A percentile compares a stretch with the other conserved stretches of the same genome.
These are phyloP conservation scores for Firmiana major DNA, from an alignment of 345 rosid genomes.

Conservation along the genomic window DNA sequence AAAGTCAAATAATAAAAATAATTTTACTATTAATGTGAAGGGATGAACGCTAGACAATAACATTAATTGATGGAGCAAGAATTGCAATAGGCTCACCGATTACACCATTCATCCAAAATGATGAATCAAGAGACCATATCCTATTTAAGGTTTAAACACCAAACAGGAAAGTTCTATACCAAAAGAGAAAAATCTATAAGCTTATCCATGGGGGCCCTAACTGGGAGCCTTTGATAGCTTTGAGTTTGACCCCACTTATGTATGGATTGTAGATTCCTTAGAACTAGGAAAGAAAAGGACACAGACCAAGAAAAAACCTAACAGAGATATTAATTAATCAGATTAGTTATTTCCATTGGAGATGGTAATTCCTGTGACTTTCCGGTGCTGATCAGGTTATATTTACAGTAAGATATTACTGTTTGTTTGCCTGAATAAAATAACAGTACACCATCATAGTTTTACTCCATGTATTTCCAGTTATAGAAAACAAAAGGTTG, in stretches of 20 bases:
- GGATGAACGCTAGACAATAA: neutral
- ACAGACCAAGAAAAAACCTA: neutral
- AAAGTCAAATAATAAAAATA: no score
- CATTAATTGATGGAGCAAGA: neutral
- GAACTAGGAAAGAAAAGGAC: slow-evolving; percentile 14
- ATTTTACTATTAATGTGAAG: no score
- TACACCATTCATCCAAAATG: neutral
- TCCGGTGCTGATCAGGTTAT: no score
- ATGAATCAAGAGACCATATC: neutral
- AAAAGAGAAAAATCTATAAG: no score
- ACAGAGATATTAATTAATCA: neutral
- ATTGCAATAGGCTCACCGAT: neutral
- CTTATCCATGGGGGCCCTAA: neutral
- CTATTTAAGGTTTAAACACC: neutral
- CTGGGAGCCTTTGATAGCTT: neutral
- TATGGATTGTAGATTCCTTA: slow-evolving; percentile 19
- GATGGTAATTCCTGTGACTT: no score
- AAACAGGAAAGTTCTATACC: neutral
- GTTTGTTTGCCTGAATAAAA: neutral
- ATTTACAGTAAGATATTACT: neutral
- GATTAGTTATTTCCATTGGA: neutral
- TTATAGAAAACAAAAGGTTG: neutral
- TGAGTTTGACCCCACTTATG: slow-evolving; percentile 11
- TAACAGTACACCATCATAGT: no score
- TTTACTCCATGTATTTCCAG: no score